phyloP scores from a whole-genome alignment of 2,329 filamentous ascomycete species.

The Sclerotiophoma versabilis region DNA sequence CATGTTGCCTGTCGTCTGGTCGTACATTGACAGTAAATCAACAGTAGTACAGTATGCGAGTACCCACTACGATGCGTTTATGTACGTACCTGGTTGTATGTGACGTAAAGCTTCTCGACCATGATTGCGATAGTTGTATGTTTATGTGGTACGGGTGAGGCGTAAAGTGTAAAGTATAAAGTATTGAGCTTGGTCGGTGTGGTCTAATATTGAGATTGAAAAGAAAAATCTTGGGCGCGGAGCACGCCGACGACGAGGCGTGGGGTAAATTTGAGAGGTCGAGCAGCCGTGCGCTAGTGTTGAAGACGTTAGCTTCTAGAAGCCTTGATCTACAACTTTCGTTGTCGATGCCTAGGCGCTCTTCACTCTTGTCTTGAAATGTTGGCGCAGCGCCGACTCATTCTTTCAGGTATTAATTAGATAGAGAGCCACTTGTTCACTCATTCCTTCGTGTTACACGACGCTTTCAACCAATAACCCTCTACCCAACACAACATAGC shows the following conservation, averaged over 20 bases:
- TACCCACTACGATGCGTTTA: neutral
- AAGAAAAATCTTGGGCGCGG: constrained; percentile 17
- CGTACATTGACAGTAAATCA: neutral
- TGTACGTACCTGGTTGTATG: constrained; percentile 52
- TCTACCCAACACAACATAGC: neutral
- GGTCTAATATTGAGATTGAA: constrained; percentile 6
- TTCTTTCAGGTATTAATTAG: too few species aligned
- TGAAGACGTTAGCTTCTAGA: constrained; percentile 8
- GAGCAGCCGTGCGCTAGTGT: constrained; percentile 12
- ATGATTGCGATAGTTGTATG: constrained; percentile 34
- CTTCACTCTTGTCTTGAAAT: too few species aligned
- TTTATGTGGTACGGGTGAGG: neutral
- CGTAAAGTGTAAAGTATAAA: constrained; percentile 3
- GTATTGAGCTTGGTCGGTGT: constrained; percentile 2
- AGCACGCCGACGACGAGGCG: constrained; percentile 13
- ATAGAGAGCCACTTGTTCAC: too few species aligned
- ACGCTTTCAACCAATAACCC: neutral
- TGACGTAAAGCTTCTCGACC: constrained; percentile 54
- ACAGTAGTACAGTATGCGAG: neutral
- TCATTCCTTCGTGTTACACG: too few species aligned
- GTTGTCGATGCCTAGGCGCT: neutral
- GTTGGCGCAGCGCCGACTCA: neutral
- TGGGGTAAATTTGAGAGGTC: constrained; percentile 12
- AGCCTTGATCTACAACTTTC: neutral
- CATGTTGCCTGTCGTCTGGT: neutral